These are phyloP conservation scores for Inga leiocalycina DNA, from an alignment of 306 rosid genomes.

Conservation along the genomic window DNA sequence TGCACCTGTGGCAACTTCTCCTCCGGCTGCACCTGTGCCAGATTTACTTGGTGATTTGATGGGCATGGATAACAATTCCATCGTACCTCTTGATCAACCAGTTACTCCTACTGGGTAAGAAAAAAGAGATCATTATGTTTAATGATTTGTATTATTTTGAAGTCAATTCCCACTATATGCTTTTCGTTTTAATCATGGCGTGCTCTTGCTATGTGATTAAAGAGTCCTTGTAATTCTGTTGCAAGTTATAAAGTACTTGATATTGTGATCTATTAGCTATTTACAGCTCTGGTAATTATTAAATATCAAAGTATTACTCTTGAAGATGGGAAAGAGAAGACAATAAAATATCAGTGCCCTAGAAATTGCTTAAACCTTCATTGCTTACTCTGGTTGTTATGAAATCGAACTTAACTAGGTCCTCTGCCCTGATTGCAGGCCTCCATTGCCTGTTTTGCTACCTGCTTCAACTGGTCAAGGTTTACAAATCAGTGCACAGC, in stretches of 20 bases:
- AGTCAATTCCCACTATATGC: slow-evolving; percentile 12
- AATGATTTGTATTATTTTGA: slow-evolving; percentile 17
- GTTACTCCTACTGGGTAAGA: slow-evolving; percentile 82
- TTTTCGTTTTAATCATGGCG: slow-evolving; percentile 25
- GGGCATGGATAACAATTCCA: slow-evolving; percentile 78
- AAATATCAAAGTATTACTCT: not conserved
- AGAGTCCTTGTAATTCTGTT: not conserved
- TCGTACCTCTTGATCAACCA: slow-evolving; percentile 78
- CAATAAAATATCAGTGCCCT: slow-evolving; percentile 9
- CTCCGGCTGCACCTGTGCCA: slow-evolving; percentile 74
- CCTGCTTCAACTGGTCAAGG: slow-evolving; percentile 91
- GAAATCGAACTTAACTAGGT: slow-evolving; percentile 32
- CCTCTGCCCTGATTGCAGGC: slow-evolving; percentile 55
- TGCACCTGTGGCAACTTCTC: slow-evolving; percentile 41
- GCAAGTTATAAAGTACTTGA: not conserved
- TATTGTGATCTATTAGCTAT: not conserved
- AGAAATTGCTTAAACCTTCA: slow-evolving; percentile 20
- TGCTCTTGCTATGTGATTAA: slow-evolving; percentile 13
- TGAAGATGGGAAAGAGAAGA: slow-evolving; percentile 8
- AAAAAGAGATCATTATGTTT: slow-evolving; percentile 10
- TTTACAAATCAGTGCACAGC: slow-evolving; percentile 94
- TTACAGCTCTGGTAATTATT: not conserved
- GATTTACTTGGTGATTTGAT: slow-evolving; percentile 97
- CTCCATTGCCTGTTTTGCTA: slow-evolving; percentile 80
- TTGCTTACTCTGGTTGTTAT: slow-evolving; percentile 22